phyloP scores from a whole-genome alignment of 2,329 filamentous ascomycete species.

The Ascochyta lentis region DNA sequence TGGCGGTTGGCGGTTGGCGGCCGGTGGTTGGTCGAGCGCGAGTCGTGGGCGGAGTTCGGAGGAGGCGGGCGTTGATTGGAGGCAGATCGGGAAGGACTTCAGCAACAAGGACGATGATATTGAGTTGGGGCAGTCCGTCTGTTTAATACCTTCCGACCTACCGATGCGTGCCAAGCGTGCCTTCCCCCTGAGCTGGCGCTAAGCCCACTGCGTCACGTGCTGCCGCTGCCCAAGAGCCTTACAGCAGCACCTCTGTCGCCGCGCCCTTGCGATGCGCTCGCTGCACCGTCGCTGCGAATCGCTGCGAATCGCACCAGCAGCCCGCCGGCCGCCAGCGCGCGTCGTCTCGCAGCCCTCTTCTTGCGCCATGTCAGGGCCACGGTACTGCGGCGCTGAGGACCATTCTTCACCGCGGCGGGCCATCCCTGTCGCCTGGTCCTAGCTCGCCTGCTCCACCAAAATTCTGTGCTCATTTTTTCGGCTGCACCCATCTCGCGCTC shows the following conservation, averaged over 20 bases:
- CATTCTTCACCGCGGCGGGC: conserved; percentile 6
- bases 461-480: conserved; percentile 21
- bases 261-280: conserved; percentile 10
- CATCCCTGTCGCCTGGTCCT: conserved; percentile 19
- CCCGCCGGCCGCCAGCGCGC: neutral
- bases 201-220: conserved; percentile 18
- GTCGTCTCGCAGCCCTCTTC: neutral
- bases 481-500: conserved; percentile 26
- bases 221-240: conserved; percentile 10
- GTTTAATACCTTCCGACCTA: conserved; percentile 25
- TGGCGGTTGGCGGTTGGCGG: too few relatives aligned
- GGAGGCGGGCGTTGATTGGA: conserved; percentile 44
- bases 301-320: too few relatives aligned
- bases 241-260: neutral
- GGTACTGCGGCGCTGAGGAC: conserved; percentile 6
- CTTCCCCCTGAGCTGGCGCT: conserved; percentile 35
- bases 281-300: too few relatives aligned
- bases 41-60: conserved; percentile 38
- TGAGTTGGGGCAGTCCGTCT: conserved; percentile 18
- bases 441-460: conserved; percentile 18
- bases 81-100: conserved; percentile 40
- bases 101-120: conserved; percentile 26
- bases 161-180: conserved; percentile 35
- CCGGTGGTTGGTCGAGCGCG: conserved; percentile 28
- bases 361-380: neutral